Evolutionary conservation across 2,329 filamentous ascomycete species (phyloP).

Genomic region (Daldinia sp.): DNA sequence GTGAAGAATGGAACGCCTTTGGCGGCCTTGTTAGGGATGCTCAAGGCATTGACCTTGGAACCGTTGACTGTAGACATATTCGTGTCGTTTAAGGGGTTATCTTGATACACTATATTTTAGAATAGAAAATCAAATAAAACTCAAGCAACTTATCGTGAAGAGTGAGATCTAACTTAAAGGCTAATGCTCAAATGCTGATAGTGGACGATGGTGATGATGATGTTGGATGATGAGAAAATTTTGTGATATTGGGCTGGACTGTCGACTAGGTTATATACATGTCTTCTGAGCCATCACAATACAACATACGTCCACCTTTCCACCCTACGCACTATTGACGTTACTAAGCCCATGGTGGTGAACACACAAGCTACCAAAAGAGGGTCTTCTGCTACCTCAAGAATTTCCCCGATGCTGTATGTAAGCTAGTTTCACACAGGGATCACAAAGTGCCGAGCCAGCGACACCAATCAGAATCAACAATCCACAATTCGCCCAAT

Average conservation of each 20-base stretch:
- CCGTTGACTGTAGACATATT: not conserved
- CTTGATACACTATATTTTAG: not conserved
- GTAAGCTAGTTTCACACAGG: not conserved
- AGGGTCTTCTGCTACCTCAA: not conserved
- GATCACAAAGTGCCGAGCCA: not conserved
- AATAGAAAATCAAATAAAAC: not conserved
- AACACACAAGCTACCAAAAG: not conserved
- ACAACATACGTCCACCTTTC: not conserved
- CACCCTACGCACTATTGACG: not conserved
- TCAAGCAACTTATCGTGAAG: not conserved
- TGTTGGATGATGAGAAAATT: not conserved
- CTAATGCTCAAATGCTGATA: not conserved
- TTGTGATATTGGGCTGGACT: not conserved
- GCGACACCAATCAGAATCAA: not conserved
- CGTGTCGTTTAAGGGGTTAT: not conserved
- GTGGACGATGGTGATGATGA: not conserved
- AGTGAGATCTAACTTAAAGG: not conserved
- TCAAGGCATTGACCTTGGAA: not conserved
- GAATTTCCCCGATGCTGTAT: not conserved
- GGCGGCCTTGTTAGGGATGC: conserved; percentile 42
- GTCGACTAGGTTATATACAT: not conserved
- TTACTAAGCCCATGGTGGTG: not conserved
- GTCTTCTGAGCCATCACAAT: not conserved
- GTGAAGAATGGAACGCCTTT: conserved; percentile 53
- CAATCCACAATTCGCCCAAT: not conserved